Evolutionary conservation across 139 green algal species (phyloP), one percentile per base, ranked within the genome.

Genomic region (Diplosphaera chodatii): DNA sequence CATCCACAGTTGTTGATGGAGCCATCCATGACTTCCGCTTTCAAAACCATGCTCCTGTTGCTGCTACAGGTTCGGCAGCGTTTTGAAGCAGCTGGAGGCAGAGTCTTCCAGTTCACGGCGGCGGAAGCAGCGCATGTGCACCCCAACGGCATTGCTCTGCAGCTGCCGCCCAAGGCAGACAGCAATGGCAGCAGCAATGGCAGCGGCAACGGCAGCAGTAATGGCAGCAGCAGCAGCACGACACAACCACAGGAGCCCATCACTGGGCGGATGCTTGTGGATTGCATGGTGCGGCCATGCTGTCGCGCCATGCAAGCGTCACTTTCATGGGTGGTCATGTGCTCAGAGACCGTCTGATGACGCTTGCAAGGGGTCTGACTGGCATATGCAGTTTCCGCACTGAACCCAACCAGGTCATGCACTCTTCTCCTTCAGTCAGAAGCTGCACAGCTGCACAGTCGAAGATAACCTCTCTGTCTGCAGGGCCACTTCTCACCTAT

Each of bases 271-370:
- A 77, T 99, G 32, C 76, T 99, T 34, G 55, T 99, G 6, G 95
- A 99, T 80, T 93, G 87, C 73, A 99, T 98, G 95, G 95, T 95
- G 16, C n/a, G n/a, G n/a, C n/a, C n/a, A n/a, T n/a, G n/a, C n/a
- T n/a, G n/a, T n/a, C n/a, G n/a, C n/a, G n/a, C n/a, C n/a, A n/a
- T n/a, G n/a, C n/a, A n/a, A n/a, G n/a, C n/a, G n/a, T n/a, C n/a
- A n/a, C n/a, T n/a, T n/a, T n/a, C n/a, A n/a, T n/a, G n/a, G n/a
- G n/a, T n/a, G n/a, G n/a, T n/a, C n/a, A n/a, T n/a, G n/a, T n/a
- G n/a, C n/a, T n/a, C n/a, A n/a, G n/a, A n/a, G n/a, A n/a, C n/a
- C n/a, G n/a, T n/a, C n/a, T n/a, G n/a, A n/a, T n/a, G n/a, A n/a
- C n/a, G n/a, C n/a, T n/a, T n/a, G n/a, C n/a, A n/a, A n/a, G n/a